These are phyloP conservation scores for Penicillium nordicum DNA, from an alignment of 2,329 filamentous ascomycete genomes.

Conservation along the genomic window DNA sequence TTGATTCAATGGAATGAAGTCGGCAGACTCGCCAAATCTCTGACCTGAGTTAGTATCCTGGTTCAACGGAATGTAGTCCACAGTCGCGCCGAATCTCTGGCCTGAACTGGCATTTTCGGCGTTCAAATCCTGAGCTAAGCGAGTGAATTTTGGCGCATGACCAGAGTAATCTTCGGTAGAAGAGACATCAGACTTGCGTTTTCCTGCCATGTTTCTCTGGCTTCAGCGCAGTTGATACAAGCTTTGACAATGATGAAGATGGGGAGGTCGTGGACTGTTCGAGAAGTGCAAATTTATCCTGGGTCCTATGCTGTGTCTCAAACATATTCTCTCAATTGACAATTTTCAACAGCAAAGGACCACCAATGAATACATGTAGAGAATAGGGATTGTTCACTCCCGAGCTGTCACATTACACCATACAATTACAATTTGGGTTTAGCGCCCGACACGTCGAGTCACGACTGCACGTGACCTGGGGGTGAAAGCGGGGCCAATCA, in stretches of 20 bases:
- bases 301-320: too few species aligned
- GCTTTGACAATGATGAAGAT: not conserved
- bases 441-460: too few species aligned
- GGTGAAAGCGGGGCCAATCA: not conserved
- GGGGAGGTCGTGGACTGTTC: too few species aligned
- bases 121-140: not conserved
- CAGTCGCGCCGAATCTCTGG: conserved; percentile 28
- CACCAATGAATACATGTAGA: not conserved
- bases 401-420: not conserved
- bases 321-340: too few species aligned
- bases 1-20: conserved; percentile 34
- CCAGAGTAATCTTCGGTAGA: not conserved
- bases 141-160: not conserved
- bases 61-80: not conserved
- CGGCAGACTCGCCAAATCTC: conserved; percentile 27
- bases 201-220: not conserved
- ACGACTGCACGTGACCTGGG: too few species aligned
- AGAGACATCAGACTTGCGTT: not conserved
- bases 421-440: too few species aligned
- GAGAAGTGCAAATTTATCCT: not conserved
- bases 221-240: not conserved
- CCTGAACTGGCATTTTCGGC: conserved; percentile 13
- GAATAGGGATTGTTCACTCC: not conserved
- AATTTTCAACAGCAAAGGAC: not conserved
- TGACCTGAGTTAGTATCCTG: conserved; percentile 14